Evolutionary conservation across 352 stramenopile genomes (phyloP), one percentile per base, ranked within the genome.

Genomic region (Globisporangium okanoganense): DNA sequence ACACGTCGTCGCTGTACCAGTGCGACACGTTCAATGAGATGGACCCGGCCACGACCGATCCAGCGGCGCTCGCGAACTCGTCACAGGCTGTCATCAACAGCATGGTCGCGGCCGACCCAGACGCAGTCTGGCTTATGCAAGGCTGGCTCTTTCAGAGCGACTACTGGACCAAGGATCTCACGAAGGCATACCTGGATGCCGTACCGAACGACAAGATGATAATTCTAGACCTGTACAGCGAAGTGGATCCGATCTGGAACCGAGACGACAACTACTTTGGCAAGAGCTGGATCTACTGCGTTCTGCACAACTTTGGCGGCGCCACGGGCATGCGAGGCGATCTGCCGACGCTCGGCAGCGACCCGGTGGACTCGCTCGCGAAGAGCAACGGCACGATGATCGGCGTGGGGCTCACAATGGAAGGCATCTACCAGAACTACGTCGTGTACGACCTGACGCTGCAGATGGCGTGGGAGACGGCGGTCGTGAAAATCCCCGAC

Each of bases 381-480:
- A 69, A 54, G 18, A 88, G 79, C 59, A 71, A 78, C 33, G 80
- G 78, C 7, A 90, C 83, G 12, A 90, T 94, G 82, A 69, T 83
- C 18, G 85, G 85, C 31, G 64, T 94, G 7, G 85, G 85, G 0
- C 66, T 92, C 29, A 92, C 82, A 0, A 94, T 94, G 82, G 85
- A 94, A 67, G 85, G 85, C 24, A 94, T 94, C 58, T 91, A 85
- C 62, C 81, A 94, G 53, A 94, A 94, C 73, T 94, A 94, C 56
- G 71, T 92, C 0, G 81, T 94, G 38, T 94, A 94, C 58, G 85
- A 94, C 51, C 64, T 93, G 29, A 73, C 76, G 14, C 61, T 92
- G 10, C 72, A 91, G 43, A 92, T 90, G 81, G 80, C 82, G 6
- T 94, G 78, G 80, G 62, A 81, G 54, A 43, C 75, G 33, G 38